phyloP scores from a whole-genome alignment of 2,329 filamentous ascomycete species.

The Fusarium tanahbumbuense region DNA sequence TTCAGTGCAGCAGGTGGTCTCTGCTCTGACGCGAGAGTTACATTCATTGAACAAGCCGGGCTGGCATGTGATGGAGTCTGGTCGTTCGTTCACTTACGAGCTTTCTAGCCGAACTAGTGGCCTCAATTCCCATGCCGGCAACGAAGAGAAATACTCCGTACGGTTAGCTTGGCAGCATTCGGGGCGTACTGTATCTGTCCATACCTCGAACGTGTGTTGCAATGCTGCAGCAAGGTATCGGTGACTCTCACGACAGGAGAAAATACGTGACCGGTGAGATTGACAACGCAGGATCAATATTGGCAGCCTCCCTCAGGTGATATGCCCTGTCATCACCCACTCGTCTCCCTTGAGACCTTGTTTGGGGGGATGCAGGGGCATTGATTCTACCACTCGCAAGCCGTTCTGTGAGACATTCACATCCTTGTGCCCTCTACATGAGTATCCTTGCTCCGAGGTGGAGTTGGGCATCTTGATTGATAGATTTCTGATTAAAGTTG shows the following conservation, averaged over 20 bases:
- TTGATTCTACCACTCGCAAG: slow-evolving; percentile 23
- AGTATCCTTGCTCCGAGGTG: slow-evolving; percentile 17
- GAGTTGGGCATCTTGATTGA: slow-evolving; percentile 7
- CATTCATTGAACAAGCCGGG: neutral
- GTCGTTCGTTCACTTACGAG: slow-evolving; percentile 32
- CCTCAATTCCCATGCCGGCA: slow-evolving; percentile 26
- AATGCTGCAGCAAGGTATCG: slow-evolving; percentile 7
- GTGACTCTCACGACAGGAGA: slow-evolving; percentile 7
- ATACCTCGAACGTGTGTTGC: neutral
- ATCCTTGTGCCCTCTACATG: slow-evolving; percentile 19
- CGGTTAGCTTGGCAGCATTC: slow-evolving; percentile 21
- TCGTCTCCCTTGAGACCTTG: slow-evolving; percentile 21
- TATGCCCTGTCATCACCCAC: slow-evolving; percentile 26
- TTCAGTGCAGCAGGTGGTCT: neutral
- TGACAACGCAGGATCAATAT: slow-evolving; percentile 30
- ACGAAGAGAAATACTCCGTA: slow-evolving; percentile 17
- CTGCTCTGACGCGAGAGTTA: neutral
- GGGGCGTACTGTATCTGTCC: neutral
- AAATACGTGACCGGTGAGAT: slow-evolving; percentile 10
- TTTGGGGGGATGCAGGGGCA: slow-evolving; percentile 33
- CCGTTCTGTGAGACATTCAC: slow-evolving; percentile 21
- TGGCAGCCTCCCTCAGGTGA: slow-evolving; percentile 14
- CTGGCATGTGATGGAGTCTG: slow-evolving; percentile 4
- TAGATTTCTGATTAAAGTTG: neutral
- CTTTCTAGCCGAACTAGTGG: slow-evolving; percentile 21